A percentile compares a stretch with the other conserved stretches of the same genome.
Evolutionary conservation across 2,329 filamentous ascomycete species (phyloP).

Genomic region (Aspergillus sp.): DNA sequence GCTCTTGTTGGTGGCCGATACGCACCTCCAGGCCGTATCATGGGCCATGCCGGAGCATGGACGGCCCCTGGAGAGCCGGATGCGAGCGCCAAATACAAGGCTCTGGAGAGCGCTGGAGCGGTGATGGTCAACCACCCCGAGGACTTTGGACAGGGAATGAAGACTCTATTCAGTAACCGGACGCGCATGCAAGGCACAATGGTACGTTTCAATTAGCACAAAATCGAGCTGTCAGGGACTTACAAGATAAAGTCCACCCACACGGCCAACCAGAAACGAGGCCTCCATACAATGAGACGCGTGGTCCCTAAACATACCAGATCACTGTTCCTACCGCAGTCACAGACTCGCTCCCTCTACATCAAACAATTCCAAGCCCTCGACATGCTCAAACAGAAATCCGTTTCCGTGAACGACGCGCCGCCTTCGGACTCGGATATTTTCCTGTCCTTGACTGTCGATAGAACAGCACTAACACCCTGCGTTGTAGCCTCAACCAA

Average conservation of each 20-base stretch:
- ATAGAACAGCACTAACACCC: conserved; percentile 61
- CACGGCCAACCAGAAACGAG: conserved; percentile 46
- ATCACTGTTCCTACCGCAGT: conserved; percentile 4
- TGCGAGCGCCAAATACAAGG: conserved; percentile 64
- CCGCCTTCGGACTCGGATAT: conserved; percentile 41
- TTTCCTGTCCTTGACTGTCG: conserved; percentile 64
- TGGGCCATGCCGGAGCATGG: conserved; percentile 80
- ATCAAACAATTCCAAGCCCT: conserved; percentile 56
- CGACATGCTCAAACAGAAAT: conserved; percentile 55
- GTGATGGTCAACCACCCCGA: conserved; percentile 74
- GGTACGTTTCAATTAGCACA: conserved; percentile 18
- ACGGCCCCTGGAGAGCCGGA: conserved; percentile 64
- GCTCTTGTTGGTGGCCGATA: conserved; percentile 67
- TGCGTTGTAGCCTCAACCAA: conserved; percentile 63
- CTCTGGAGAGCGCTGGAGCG: conserved; percentile 65
- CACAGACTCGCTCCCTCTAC: conserved; percentile 55
- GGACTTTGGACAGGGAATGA: conserved; percentile 70
- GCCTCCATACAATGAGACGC: conserved; percentile 50
- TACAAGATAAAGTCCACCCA: conserved; percentile 16
- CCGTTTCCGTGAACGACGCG: conserved; percentile 45
- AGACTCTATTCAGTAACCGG: conserved; percentile 53
- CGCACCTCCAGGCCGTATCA: conserved; percentile 64
- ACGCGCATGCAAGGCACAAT: conserved; percentile 25
- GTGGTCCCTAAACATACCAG: conserved; percentile 15
- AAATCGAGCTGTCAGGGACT: not conserved